These are phyloP conservation scores for Halenospora varia DNA, from an alignment of 495 filamentous ascomycete species.

Conservation along the genomic window DNA sequence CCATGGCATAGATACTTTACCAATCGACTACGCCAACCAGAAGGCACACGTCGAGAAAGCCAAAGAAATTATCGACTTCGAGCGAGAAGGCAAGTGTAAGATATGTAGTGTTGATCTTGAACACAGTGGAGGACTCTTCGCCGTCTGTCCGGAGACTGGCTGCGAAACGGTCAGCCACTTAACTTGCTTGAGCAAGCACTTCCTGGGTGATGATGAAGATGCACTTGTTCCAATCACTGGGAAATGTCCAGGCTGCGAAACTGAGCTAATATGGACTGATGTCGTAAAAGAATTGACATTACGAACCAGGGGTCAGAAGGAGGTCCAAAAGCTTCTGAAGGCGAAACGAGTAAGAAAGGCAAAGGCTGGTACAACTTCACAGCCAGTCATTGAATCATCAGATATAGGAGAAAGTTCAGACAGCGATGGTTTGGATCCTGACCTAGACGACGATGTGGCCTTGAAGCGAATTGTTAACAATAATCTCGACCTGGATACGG, in stretches of 20 bases:
- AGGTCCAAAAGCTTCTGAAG: conserved; percentile 61
- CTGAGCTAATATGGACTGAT: conserved; percentile 62
- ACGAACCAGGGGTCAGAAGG: conserved; percentile 60
- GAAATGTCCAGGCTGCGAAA: conserved; percentile 66
- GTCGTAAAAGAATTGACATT: conserved; percentile 80
- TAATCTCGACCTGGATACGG: conserved; percentile 22
- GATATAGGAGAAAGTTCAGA: conserved; percentile 16
- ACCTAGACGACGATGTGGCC: conserved; percentile 21
- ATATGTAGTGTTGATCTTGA: conserved; percentile 55
- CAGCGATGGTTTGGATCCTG: conserved; percentile 17
- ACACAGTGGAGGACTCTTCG: conserved; percentile 46
- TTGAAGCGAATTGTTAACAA: conserved; percentile 16
- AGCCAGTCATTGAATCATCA: conserved; percentile 11
- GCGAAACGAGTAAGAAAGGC: conserved; percentile 27
- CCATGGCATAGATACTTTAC: conserved; percentile 11
- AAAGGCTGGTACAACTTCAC: conserved; percentile 3
- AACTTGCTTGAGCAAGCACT: conserved; percentile 65
- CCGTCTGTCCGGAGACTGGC: conserved; percentile 61
- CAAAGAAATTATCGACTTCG: conserved; percentile 55
- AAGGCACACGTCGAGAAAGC: conserved; percentile 72
- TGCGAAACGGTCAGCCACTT: conserved; percentile 73
- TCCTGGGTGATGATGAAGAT: conserved; percentile 47
- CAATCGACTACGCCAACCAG: conserved; percentile 56
- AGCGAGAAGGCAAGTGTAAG: conserved; percentile 53
- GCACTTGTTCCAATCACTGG: conserved; percentile 65